phyloP scores from a whole-genome alignment of 108 stramenopile species.

The Aurantiochytrium sp. region DNA sequence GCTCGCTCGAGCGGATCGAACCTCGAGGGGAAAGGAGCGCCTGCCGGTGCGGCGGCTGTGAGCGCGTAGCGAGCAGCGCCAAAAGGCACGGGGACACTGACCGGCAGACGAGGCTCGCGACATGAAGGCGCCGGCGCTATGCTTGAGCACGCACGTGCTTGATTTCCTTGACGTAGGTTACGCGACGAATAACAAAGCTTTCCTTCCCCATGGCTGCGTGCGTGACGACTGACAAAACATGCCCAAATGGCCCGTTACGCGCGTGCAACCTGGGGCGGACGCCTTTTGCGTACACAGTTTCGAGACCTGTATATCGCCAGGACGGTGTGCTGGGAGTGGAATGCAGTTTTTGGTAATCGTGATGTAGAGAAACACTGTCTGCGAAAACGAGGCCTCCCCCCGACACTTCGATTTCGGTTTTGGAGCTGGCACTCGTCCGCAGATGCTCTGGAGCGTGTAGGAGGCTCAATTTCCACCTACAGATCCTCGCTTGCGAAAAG shows the following conservation, averaged over 20 bases:
- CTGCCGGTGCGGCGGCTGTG: no score
- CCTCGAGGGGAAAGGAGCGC: no score
- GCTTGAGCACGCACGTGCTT: neutral
- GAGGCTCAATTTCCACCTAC: neutral
- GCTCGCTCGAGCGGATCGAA: no score
- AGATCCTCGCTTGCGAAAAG: neutral
- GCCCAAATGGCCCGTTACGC: neutral
- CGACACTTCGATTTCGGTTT: neutral
- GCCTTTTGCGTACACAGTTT: neutral
- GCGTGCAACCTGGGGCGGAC: neutral
- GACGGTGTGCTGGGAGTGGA: conserved; percentile 5
- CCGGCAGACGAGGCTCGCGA: no score
- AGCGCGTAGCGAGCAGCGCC: no score
- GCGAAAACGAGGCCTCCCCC: neutral
- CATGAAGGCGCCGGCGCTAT: neutral
- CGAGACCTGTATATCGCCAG: neutral
- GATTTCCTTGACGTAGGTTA: neutral
- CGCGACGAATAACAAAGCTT: neutral
- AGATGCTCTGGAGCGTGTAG: neutral
- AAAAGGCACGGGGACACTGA: no score
- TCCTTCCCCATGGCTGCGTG: neutral
- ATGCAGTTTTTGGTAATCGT: neutral
- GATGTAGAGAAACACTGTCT: neutral
- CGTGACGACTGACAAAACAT: neutral
- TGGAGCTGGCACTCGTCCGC: neutral